These are phyloP conservation scores for Phialophora verrucosa DNA, from an alignment of 2,329 filamentous ascomycete genomes.

Conservation along the genomic window DNA sequence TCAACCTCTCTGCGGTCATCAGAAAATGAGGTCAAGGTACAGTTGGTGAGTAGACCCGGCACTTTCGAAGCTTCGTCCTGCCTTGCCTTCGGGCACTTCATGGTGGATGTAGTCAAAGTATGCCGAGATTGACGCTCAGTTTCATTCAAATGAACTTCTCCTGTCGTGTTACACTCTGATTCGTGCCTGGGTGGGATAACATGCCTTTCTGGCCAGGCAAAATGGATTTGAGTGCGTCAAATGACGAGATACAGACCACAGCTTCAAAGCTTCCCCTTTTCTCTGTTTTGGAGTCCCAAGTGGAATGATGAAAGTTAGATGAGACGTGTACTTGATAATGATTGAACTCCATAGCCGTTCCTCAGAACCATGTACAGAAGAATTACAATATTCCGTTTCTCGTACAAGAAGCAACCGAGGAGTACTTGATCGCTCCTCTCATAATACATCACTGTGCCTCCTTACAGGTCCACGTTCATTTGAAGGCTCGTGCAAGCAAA, in stretches of 20 bases:
- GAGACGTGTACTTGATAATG: neutral
- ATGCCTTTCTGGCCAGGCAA: conserved; percentile 18
- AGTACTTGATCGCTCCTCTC: neutral
- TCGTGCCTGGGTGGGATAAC: conserved; percentile 21
- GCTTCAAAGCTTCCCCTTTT: neutral
- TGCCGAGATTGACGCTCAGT: conserved; percentile 64
- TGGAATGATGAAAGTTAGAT: neutral
- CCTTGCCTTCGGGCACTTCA: conserved; percentile 29
- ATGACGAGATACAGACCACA: conserved; percentile 18
- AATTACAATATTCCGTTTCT: neutral
- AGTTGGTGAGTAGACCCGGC: conserved; percentile 25
- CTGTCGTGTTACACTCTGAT: conserved; percentile 19
- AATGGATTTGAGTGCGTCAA: conserved; percentile 22
- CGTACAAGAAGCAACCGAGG: neutral
- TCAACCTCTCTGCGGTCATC: conserved; percentile 20
- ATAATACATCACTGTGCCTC: neutral
- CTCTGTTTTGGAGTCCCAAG: neutral
- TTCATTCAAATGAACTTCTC: conserved; percentile 12
- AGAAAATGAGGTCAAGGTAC: conserved; percentile 16
- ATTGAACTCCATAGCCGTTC: neutral
- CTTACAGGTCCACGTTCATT: neutral
- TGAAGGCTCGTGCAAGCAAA: neutral
- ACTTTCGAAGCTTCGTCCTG: conserved; percentile 40
- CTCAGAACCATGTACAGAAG: neutral
- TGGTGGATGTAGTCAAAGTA: conserved; percentile 38